Conservation (phyloP, 148 eudicot genomes). For the Rhododendron henanense region DNA sequence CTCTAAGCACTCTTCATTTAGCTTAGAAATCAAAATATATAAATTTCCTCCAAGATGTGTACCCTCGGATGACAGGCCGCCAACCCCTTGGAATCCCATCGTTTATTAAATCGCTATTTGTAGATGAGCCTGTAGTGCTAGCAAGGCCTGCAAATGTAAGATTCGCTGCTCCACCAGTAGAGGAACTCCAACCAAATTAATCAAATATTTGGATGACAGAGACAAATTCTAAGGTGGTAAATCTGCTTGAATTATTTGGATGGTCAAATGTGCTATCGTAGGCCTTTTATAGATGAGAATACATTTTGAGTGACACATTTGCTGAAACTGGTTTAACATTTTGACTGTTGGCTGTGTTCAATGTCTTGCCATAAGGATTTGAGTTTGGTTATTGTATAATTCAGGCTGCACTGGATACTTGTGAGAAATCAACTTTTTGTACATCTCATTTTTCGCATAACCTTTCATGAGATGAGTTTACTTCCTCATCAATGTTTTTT, state of each 20-base stretch:
- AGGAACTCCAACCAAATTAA: conserved; percentile 21
- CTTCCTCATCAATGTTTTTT: no score
- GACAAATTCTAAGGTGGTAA: background rate
- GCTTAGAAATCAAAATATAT: conserved; percentile 21
- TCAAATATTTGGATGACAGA: background rate
- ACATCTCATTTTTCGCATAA: background rate
- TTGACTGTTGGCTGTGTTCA: background rate
- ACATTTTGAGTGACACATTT: background rate
- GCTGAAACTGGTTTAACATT: background rate
- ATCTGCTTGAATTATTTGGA: background rate
- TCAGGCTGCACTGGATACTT: background rate
- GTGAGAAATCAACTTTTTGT: background rate
- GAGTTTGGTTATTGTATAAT: background rate
- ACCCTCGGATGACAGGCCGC: conserved; percentile 87
- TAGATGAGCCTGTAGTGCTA: conserved; percentile 85
- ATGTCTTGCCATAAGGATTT: background rate
- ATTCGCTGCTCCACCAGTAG: conserved; percentile 66
- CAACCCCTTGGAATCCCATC: conserved; percentile 87
- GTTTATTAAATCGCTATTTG: conserved; percentile 59
- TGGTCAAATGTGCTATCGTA: background rate
- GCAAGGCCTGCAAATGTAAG: conserved; percentile 64
- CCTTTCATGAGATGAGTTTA: background rate
- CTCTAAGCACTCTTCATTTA: background rate
- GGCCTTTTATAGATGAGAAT: background rate
- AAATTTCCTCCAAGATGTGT: conserved; percentile 81